Evolutionary conservation across 2,329 filamentous ascomycete species (phyloP).

Genomic region (Beauveria varroae): DNA sequence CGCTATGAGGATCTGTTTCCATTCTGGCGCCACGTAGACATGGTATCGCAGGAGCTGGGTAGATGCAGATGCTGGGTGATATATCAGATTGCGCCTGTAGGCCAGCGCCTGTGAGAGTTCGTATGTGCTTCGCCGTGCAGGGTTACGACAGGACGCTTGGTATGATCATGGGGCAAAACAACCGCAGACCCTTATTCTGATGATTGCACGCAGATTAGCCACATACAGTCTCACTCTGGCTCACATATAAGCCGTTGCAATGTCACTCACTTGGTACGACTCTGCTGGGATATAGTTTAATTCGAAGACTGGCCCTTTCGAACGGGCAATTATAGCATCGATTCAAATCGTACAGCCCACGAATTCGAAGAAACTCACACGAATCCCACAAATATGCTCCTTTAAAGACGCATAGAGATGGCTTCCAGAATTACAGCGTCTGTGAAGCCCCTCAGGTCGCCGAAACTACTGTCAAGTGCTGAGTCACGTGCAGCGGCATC

Average conservation of each 20-base stretch:
- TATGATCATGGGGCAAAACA: neutral
- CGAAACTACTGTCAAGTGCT: constrained; percentile 8
- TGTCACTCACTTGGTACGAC: constrained; percentile 11
- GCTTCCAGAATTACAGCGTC: neutral
- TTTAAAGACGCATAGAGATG: constrained; percentile 1
- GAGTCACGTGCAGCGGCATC: constrained; percentile 8
- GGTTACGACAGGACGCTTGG: neutral
- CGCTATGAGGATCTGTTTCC: constrained; percentile 8
- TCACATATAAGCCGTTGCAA: constrained; percentile 7
- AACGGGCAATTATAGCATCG: neutral
- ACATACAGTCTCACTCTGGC: constrained; percentile 3
- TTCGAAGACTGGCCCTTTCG: neutral
- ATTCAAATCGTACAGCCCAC: neutral
- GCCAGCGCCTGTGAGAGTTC: constrained; percentile 5
- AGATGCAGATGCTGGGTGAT: neutral
- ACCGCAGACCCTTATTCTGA: neutral
- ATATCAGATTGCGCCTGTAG: neutral
- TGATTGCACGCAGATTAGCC: neutral
- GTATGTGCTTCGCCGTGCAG: neutral
- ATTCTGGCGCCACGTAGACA: constrained; percentile 3
- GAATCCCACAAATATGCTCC: neutral
- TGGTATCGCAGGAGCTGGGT: constrained; percentile 1
- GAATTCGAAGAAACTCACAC: neutral
- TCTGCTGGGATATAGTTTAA: neutral
- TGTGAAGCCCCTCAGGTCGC: constrained; percentile 12